These are phyloP conservation scores for Sesbania bispinosa DNA, from an alignment of 306 rosid species.

Conservation along the genomic window DNA sequence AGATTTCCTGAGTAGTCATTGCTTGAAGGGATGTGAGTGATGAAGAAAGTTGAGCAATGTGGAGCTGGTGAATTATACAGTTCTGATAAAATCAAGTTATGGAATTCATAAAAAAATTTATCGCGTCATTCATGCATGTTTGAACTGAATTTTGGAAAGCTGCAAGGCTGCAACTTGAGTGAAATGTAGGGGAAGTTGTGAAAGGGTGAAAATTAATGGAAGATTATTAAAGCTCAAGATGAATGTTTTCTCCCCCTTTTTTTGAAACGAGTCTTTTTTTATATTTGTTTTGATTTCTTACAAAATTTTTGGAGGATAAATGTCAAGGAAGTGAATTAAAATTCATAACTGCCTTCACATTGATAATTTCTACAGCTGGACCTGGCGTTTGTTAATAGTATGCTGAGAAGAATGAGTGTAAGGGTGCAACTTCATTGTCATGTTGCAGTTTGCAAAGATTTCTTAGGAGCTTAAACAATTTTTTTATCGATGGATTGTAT, in stretches of 20 bases:
- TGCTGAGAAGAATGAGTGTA: not conserved
- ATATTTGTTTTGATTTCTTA: not conserved
- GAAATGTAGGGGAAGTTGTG: not conserved
- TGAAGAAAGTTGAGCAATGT: no score
- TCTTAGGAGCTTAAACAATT: not conserved
- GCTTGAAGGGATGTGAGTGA: not conserved
- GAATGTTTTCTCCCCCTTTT: not conserved
- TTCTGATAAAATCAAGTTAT: not conserved
- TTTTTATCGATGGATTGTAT: not conserved
- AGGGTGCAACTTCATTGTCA: constrained; percentile 7
- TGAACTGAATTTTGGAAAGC: not conserved
- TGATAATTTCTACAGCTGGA: not conserved
- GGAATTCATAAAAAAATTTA: not conserved
- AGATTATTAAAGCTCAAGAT: not conserved
- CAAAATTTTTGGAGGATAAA: not conserved
- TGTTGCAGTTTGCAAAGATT: constrained; percentile 8
- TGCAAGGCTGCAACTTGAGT: not conserved
- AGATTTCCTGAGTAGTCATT: not conserved
- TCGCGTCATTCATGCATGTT: not conserved
- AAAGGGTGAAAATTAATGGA: not conserved
- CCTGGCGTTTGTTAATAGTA: not conserved
- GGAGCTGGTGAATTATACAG: not conserved
- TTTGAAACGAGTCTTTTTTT: not conserved
- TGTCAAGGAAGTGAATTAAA: constrained; percentile 1
- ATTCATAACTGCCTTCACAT: constrained; percentile 6